Conservation (phyloP, 495 filamentous ascomycete species). For the Lichenothelia convexa region DNA sequence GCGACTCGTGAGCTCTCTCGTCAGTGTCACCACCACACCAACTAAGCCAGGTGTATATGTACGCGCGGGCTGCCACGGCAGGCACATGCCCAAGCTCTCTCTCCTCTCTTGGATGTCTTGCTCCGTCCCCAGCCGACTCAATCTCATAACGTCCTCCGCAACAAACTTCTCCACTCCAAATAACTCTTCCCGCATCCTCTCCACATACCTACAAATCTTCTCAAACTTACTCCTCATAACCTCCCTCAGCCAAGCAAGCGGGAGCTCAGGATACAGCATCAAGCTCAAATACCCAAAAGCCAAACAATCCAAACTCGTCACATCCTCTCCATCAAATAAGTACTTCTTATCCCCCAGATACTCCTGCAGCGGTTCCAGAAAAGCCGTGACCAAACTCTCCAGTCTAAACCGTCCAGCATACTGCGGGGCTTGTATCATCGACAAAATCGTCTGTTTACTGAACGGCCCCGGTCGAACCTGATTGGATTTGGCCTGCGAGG, state of each 20-base stretch:
- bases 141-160: too few relatives aligned
- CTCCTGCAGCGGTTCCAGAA: slow-evolving; percentile 48
- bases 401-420: slow-evolving; percentile 43
- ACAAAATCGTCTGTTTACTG: slow-evolving; percentile 14
- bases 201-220: too few relatives aligned
- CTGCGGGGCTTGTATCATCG: slow-evolving; percentile 16
- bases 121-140: too few relatives aligned
- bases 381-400: slow-evolving; percentile 44
- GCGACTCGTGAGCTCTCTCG: too few relatives aligned
- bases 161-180: too few relatives aligned
- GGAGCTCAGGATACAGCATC: slow-evolving; percentile 49
- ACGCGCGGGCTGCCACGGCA: too few relatives aligned
- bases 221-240: slow-evolving; percentile 38
- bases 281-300: slow-evolving; percentile 60
- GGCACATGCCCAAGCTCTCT: too few relatives aligned
- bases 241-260: slow-evolving; percentile 51
- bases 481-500: slow-evolving; percentile 4
- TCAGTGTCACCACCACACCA: too few relatives aligned
- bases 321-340: slow-evolving; percentile 27
- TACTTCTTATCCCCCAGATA: slow-evolving; percentile 39
- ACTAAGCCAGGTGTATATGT: too few relatives aligned
- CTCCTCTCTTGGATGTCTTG: too few relatives aligned
- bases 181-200: too few relatives aligned
- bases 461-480: slow-evolving; percentile 1
- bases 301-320: slow-evolving; percentile 58